Conservation (phyloP, 2,329 filamentous ascomycete genomes). For the Rachicladosporium sp. region DNA sequence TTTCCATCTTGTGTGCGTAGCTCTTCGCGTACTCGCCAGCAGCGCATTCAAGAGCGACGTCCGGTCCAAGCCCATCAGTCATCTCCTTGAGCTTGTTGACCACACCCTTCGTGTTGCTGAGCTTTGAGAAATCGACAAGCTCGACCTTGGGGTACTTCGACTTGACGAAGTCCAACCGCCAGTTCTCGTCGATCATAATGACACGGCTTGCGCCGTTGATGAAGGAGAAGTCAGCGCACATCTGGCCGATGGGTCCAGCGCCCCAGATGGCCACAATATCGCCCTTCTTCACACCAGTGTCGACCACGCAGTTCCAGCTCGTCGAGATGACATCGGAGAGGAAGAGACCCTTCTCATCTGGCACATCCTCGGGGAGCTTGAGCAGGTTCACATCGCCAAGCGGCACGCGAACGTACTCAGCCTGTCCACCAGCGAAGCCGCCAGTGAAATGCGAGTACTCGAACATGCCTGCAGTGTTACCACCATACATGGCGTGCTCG, state of each 20-base stretch:
- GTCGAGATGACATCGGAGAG: slow-evolving; percentile 72
- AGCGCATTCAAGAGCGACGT: slow-evolving; percentile 59
- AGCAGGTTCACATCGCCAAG: slow-evolving; percentile 71
- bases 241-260: slow-evolving; percentile 76
- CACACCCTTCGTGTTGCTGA: slow-evolving; percentile 49
- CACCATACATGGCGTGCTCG: slow-evolving; percentile 66
- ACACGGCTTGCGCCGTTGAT: slow-evolving; percentile 62
- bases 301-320: slow-evolving; percentile 69
- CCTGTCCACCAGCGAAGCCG: slow-evolving; percentile 77
- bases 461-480: slow-evolving; percentile 55
- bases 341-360: slow-evolving; percentile 74
- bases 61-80: slow-evolving; percentile 55
- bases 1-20: slow-evolving; percentile 49
- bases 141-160: slow-evolving; percentile 53
- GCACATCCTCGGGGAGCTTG: slow-evolving; percentile 63
- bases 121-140: slow-evolving; percentile 55
- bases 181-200: slow-evolving; percentile 67
- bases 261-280: slow-evolving; percentile 78
- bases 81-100: slow-evolving; percentile 62
- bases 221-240: slow-evolving; percentile 55
- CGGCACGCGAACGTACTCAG: slow-evolving; percentile 75
- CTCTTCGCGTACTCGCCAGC: slow-evolving; percentile 52
- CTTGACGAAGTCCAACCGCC: slow-evolving; percentile 57
- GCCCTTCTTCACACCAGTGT: slow-evolving; percentile 65
- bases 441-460: slow-evolving; percentile 60